Conservation (phyloP, 306 rosid genomes). For the Acacia melanoxylon region DNA sequence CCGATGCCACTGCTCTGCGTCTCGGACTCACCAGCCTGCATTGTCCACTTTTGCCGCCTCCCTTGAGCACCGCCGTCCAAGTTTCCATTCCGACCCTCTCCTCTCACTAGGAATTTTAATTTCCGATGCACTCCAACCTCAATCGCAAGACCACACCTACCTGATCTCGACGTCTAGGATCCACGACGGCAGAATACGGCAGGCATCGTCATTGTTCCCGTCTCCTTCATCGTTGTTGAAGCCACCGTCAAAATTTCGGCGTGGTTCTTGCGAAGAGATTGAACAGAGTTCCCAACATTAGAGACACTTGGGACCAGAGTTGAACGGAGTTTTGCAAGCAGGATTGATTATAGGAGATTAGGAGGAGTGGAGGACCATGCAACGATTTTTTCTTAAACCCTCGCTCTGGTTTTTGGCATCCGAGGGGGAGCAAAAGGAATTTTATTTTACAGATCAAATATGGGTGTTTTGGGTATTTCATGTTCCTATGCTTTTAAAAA, state of each 20-base stretch:
- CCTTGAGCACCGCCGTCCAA: slow-evolving; percentile 76
- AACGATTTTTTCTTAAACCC: too few species aligned
- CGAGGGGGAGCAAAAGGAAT: too few species aligned
- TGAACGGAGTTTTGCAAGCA: too few species aligned
- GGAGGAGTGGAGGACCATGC: too few species aligned
- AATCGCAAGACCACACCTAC: slow-evolving; percentile 81
- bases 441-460: too few species aligned
- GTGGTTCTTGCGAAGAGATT: slow-evolving; percentile 79
- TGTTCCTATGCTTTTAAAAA: background rate
- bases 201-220: slow-evolving; percentile 42
- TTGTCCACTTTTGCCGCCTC: slow-evolving; percentile 43
- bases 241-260: slow-evolving; percentile 66
- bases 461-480: too few species aligned
- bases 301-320: slow-evolving; percentile 71
- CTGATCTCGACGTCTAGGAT: slow-evolving; percentile 61
- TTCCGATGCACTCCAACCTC: slow-evolving; percentile 78
- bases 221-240: slow-evolving; percentile 59
- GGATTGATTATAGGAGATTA: too few species aligned
- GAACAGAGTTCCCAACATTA: slow-evolving; percentile 81
- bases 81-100: slow-evolving; percentile 70
- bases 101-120: slow-evolving; percentile 72
- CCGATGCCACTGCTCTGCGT: background rate
- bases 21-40: slow-evolving; percentile 66
- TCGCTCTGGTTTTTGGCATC: too few species aligned
- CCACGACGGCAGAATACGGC: slow-evolving; percentile 50